Conservation (phyloP, 31 red algal genomes). For the Odonthalia washingtoniensis region DNA sequence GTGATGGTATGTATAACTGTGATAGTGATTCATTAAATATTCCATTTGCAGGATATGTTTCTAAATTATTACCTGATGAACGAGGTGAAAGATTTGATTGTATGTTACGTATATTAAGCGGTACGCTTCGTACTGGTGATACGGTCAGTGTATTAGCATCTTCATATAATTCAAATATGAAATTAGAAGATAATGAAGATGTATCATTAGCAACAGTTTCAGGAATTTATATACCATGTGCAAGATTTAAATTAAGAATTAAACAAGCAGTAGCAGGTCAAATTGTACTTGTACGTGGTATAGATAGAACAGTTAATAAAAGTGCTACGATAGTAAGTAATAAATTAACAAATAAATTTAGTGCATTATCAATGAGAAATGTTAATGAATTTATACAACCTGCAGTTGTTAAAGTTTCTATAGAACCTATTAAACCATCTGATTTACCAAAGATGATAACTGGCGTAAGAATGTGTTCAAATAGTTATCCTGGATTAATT, state of each 20-base stretch:
- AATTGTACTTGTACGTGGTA: constrained; percentile 79
- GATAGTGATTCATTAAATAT: constrained; percentile 19
- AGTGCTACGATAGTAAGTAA: constrained; percentile 75
- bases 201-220: constrained; percentile 60
- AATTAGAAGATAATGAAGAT: constrained; percentile 79
- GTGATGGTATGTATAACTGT: constrained; percentile 27
- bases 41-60: constrained; percentile 54
- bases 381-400: constrained; percentile 41
- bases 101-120: constrained; percentile 69
- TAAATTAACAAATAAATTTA: constrained; percentile 23
- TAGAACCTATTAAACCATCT: constrained; percentile 84
- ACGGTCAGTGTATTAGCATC: constrained; percentile 69
- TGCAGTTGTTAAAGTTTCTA: constrained; percentile 67
- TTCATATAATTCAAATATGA: constrained; percentile 56
- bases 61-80: constrained; percentile 79
- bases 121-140: constrained; percentile 40
- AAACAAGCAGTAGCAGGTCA: constrained; percentile 70
- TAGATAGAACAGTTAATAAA: constrained; percentile 78
- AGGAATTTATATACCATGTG: constrained; percentile 73
- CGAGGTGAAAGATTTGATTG: constrained; percentile 74
- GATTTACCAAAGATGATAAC: constrained; percentile 90
- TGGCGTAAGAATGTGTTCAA: constrained; percentile 68
- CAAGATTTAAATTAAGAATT: constrained; percentile 69
- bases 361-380: constrained; percentile 51
- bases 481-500: constrained; percentile 67